These are phyloP conservation scores for Rugosomyces carneus DNA, from an alignment of 1,284 basidiomycete genomes.

Conservation along the genomic window DNA sequence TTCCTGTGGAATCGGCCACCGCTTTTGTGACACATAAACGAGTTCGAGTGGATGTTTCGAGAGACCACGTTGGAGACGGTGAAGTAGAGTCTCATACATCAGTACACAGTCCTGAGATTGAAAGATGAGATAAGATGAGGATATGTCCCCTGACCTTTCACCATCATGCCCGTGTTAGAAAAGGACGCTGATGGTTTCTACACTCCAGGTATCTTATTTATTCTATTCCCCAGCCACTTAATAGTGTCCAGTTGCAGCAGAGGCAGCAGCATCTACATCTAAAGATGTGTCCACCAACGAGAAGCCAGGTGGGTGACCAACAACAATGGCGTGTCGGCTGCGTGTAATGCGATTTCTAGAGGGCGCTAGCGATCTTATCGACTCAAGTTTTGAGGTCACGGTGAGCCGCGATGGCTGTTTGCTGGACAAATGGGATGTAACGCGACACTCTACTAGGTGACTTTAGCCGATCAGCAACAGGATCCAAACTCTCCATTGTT, in stretches of 20 bases:
- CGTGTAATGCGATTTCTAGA: constrained; percentile 14
- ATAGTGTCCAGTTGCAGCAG: constrained; percentile 5
- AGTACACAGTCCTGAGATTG: not conserved
- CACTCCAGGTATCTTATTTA: constrained; percentile 36
- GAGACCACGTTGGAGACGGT: constrained; percentile 39
- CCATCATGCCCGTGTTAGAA: constrained; percentile 36
- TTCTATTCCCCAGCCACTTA: not conserved
- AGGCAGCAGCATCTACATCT: constrained; percentile 14
- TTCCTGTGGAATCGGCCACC: constrained; percentile 45
- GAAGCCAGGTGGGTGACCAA: constrained; percentile 17
- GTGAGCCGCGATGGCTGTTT: constrained; percentile 33
- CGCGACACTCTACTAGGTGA: constrained; percentile 58
- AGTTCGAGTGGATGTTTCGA: constrained; percentile 43
- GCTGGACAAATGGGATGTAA: not conserved
- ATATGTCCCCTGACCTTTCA: not conserved
- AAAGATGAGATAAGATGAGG: constrained; percentile 17
- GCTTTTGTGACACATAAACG: constrained; percentile 44
- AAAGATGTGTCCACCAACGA: constrained; percentile 17
- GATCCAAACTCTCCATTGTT: constrained; percentile 95
- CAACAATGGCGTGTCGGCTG: not conserved
- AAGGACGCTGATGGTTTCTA: constrained; percentile 76
- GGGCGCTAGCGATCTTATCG: constrained; percentile 51
- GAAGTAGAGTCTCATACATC: constrained; percentile 24
- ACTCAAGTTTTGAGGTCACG: constrained; percentile 69
- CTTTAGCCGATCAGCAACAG: constrained; percentile 93